Percentiles rank a stretch among this genome's conserved stretches.
Evolutionary conservation across 768 basidiomycete species (phyloP).

Genomic region (Boletus rubescentipes): DNA sequence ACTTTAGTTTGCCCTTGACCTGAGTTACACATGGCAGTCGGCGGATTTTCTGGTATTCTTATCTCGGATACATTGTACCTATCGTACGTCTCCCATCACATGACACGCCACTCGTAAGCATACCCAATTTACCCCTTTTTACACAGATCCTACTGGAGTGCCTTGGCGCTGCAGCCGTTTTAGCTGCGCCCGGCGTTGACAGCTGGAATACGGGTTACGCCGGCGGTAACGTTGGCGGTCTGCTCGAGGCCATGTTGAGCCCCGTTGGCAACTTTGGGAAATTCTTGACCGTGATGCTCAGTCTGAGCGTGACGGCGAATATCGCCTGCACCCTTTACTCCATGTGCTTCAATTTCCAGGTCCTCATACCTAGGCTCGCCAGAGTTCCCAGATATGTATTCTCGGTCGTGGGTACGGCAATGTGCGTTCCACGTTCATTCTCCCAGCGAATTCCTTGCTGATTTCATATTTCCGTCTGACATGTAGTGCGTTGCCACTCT

Average conservation of each 20-base stretch:
- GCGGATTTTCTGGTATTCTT: conserved; percentile 64
- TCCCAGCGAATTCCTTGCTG: neutral
- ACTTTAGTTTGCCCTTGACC: conserved; percentile 1
- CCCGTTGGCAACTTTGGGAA: conserved; percentile 69
- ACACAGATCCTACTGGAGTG: conserved; percentile 43
- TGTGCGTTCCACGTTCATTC: conserved; percentile 44
- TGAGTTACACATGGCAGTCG: conserved; percentile 36
- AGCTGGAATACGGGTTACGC: conserved; percentile 56
- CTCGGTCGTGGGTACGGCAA: conserved; percentile 60
- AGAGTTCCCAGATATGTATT: conserved; percentile 70
- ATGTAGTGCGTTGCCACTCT: conserved; percentile 61
- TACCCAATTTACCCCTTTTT: neutral
- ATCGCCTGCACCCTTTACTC: conserved; percentile 85
- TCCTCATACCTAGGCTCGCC: conserved; percentile 57
- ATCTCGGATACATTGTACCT: conserved; percentile 61
- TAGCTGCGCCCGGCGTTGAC: conserved; percentile 53
- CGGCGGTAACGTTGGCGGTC: conserved; percentile 60
- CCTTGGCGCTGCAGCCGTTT: conserved; percentile 67
- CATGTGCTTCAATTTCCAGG: conserved; percentile 70
- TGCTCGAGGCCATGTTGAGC: conserved; percentile 58
- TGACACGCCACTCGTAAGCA: neutral
- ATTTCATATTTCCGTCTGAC: neutral
- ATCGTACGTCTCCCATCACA: conserved; percentile 43
- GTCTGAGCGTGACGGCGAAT: conserved; percentile 77
- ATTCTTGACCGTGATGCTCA: conserved; percentile 68